Conservation (phyloP, 2,329 filamentous ascomycete genomes). For the Trichocomaceae sp. region DNA sequence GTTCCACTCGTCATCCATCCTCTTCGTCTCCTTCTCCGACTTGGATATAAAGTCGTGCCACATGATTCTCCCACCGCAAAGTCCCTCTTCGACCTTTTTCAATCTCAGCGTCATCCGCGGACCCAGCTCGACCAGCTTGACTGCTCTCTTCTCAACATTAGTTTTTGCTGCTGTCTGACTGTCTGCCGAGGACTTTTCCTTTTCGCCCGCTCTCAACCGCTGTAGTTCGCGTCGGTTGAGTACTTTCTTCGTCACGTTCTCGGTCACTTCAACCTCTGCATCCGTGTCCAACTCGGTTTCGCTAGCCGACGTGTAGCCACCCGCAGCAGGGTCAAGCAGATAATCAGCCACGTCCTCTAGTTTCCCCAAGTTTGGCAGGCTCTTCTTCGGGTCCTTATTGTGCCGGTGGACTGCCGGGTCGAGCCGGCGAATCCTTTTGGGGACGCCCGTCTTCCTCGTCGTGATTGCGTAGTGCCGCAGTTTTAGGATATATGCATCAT, state of each 20-base stretch:
- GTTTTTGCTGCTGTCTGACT: constrained; percentile 38
- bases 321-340: constrained; percentile 70
- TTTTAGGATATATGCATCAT: constrained; percentile 72
- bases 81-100: constrained; percentile 91
- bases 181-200: constrained; percentile 35
- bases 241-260: constrained; percentile 49
- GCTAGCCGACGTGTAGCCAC: constrained; percentile 86
- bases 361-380: constrained; percentile 80
- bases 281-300: constrained; percentile 92
- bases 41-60: constrained; percentile 97
- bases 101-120: constrained; percentile 82
- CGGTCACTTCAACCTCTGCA: constrained; percentile 81
- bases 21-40: constrained; percentile 66
- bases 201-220: constrained; percentile 40
- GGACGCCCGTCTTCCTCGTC: constrained; percentile 76
- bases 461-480: constrained; percentile 94
- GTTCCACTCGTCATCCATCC: constrained; percentile 78
- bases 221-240: constrained; percentile 46
- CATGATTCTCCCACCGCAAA: constrained; percentile 85
- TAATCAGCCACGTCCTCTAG: constrained; percentile 93
- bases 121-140: constrained; percentile 87
- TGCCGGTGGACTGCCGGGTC: constrained; percentile 78
- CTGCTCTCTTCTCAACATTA: constrained; percentile 71
- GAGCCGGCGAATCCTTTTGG: constrained; percentile 73
- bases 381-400: constrained; percentile 60